Evolutionary conservation across 352 stramenopile species (phyloP), one percentile per base, ranked within the genome.

Genomic region (Phytophthora cactorum): DNA sequence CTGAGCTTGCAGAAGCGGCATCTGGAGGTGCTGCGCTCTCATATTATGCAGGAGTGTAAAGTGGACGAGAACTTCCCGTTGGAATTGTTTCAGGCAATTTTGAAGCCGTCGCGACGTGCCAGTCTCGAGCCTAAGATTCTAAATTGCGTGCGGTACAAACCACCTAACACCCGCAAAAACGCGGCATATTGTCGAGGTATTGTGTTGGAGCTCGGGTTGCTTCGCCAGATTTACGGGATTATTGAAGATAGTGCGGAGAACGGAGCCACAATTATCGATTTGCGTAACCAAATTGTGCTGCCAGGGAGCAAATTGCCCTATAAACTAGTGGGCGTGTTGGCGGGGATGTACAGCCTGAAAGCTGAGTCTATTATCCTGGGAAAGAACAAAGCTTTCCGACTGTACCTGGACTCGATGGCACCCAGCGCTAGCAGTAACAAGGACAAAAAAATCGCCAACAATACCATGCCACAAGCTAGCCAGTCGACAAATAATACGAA

Each of bases 341-440:
- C 85, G 0, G 80, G 79, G 1, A 88, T 80, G 50, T 95, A 95
- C 58, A 85, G 74, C 15, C 49, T 95, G n/a, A 79, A 82, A 54
- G 86, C 84, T 6, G 83, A 93, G 60, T 80, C 80, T 29, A 84
- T 93, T 58, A 91, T 95, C 31, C 44, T 92, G 55, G 84, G 86
- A 22, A 95, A 95, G 63, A 93, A 92, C 65, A 91, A 92, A 49
- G 86, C 83, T 43, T 95, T 92, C 31, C 80, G 84, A 32, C 52
- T 95, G 15, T 95, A 88, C 34, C 57, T 87, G 10, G 61, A 81
- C 44, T 70, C 75, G 41, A 65, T 74, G 59, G 50, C 59, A 27
- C 72, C 68, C 27, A 56, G 27, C 27, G 43, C 7, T 45, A 65
- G 4, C 22, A 59, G 4, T 38, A 50, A 52, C 43, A 74, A 74